Base-by-base conservation (phyloP, 148 eudicot genomes). In the Fallopia convolvulus region DNA sequence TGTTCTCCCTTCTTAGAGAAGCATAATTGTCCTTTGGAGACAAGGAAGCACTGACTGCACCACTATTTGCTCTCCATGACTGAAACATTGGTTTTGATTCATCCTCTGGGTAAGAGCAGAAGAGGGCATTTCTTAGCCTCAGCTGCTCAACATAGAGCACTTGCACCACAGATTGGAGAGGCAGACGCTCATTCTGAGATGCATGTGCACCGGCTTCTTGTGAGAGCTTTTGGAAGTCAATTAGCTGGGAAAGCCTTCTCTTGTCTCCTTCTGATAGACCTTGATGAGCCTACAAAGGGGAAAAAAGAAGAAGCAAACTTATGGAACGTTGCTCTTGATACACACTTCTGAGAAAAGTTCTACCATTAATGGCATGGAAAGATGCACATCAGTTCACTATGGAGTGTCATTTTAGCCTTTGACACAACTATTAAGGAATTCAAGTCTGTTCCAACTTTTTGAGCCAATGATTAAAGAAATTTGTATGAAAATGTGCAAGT, bases 11-110 rank as follows among this genome's bases (percentile, higher is more conserved):
- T 58, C 99, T 86, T 60, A 92, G 80, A 17, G 97, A 92, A 6
- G 99, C 97, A 21, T 91, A 95, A 79, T 91, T 95, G 79, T 95
- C 99, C 68, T 90, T 82, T 6, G 97, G 99, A 82, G 97, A 95
- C 92, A 92, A 86, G 3, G 99, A 90, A 72, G 99, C 97, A 84
- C 97, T 92, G 14, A 89, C 87, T 66, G 92, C 99, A 2, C 97
- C 97, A 46, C 99, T 92, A 75, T 85, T 89, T 78, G 89, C 88
- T 52, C 98, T 84, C 98, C 97, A 94, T 4, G 98, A 92, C 71
- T 87, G 91, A 70, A 91, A 91, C 83, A 86, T 84, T 6, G 94
- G 95, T 83, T 90, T 90, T 47, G 87, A 83, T 52, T 89, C 92
- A 21, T 90, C 97, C 0, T 89, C 96, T 0, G 92, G 91, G 63